These are phyloP conservation scores for Bruguiera sexangula DNA, from an alignment of 345 rosid genomes.

Conservation along the genomic window DNA sequence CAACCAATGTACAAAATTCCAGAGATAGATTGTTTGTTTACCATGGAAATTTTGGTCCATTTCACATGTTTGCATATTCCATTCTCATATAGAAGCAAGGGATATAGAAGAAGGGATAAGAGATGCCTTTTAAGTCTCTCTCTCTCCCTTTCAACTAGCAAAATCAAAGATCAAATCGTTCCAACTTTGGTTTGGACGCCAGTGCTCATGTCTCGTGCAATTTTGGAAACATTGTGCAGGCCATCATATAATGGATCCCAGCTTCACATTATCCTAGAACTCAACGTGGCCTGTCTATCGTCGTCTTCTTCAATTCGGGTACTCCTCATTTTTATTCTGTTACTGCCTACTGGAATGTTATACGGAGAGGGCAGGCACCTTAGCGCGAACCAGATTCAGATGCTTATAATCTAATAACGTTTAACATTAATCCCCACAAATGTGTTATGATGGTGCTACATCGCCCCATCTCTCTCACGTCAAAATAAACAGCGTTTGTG, in stretches of 20 bases:
- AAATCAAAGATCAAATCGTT: conserved; percentile 7
- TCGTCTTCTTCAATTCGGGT: not conserved
- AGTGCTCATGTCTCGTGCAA: conserved; percentile 22
- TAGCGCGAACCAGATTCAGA: not conserved
- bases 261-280: not conserved
- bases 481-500: too few relatives aligned
- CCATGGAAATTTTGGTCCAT: not conserved
- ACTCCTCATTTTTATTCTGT: not conserved
- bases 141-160: not conserved
- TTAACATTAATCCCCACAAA: too few relatives aligned
- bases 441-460: too few relatives aligned
- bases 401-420: too few relatives aligned
- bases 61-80: not conserved
- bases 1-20: not conserved
- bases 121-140: conserved; percentile 27
- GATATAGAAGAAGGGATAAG: conserved; percentile 1
- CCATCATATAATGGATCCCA: not conserved
- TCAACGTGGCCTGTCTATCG: conserved; percentile 17
- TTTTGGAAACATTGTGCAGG: conserved; percentile 1
- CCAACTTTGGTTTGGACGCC: conserved; percentile 16
- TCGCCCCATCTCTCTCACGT: too few relatives aligned
- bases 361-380: not conserved
- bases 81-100: not conserved
- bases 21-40: not conserved
- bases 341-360: not conserved